Evolutionary conservation across 2,329 filamentous ascomycete species (phyloP).

Genomic region (Aspergillus transmontanensis): DNA sequence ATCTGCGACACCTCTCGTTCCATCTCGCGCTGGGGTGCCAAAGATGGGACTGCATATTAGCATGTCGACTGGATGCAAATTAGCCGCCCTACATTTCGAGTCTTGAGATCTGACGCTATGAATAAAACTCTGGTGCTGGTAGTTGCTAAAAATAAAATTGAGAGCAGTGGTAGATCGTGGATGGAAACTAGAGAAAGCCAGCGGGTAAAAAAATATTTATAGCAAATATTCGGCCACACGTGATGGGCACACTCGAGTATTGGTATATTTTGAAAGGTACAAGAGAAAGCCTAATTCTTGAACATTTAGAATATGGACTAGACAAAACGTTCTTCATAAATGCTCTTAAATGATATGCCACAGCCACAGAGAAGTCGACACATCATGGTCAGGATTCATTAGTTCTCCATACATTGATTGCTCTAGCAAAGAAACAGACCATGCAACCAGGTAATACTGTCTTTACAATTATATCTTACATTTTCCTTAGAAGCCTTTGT

Average conservation of each 20-base stretch:
- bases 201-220: background rate
- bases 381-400: background rate
- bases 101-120: no score
- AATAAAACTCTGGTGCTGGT: background rate
- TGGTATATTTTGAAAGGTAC: background rate
- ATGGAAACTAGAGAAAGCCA: background rate
- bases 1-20: conserved; percentile 17
- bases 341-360: background rate
- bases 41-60: conserved; percentile 1
- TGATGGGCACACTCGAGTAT: background rate
- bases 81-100: background rate
- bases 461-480: no score
- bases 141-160: background rate
- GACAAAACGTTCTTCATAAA: background rate
- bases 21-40: conserved; percentile 14
- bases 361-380: background rate
- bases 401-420: background rate
- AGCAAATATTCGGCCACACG: background rate
- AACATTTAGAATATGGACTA: background rate
- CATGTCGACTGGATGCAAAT: background rate
- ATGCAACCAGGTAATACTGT: no score
- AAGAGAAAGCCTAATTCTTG: background rate
- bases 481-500: no score
- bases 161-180: background rate
- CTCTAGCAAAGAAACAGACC: background rate